Evolutionary conservation across 371 early-diverging fungal species (phyloP), one percentile per base, ranked within the genome.

Genomic region (Mucor circinelloides): DNA sequence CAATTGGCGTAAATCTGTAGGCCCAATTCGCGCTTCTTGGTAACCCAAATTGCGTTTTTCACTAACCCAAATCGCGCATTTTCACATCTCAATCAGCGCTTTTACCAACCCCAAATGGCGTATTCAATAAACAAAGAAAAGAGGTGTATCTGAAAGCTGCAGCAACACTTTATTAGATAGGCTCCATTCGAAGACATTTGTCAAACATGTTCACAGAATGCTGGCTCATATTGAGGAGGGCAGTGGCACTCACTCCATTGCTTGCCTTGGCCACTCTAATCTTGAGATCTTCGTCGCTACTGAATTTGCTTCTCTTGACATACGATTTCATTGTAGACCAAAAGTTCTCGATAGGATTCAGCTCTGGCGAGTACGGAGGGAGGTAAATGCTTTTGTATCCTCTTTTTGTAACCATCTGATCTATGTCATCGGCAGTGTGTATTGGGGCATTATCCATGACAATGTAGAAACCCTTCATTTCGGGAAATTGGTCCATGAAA

Each of bases 191-290:
- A 36, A 64, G 30, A 34, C 58, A 66, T 55, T 58, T 65, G 21
- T 65, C 48, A 25, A 65, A 65, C 25, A 31, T 44, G 42, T 64
- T 30, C 27, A 42, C 40, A 59, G 58, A 65, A 31, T 58, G 66
- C 25, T 52, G 23, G 34, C 42, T 55, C 42, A 66, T 30, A 36
- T 42, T 42, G 36, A 42, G 38, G 25, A 64, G 56, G 54, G 46
- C 46, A 38, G 28, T 19, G 27, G 32, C 40, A 21, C 44, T 40
- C 25, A 57, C 28, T 28, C 28, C 32, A 28, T 31, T 23, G 28
- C 32, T 31, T 2, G 32, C 32, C 10, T 57, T 8, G 28, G 28
- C 28, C 28, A 57, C 28, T 57, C 57, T 57, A n/a, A 28, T 57
- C 3, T 57, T 57, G 12, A 57, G 2, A 19, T 57, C 57, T 27